Conservation (phyloP, 305 asterid genomes). For the Stenogyne calaminthoides region DNA sequence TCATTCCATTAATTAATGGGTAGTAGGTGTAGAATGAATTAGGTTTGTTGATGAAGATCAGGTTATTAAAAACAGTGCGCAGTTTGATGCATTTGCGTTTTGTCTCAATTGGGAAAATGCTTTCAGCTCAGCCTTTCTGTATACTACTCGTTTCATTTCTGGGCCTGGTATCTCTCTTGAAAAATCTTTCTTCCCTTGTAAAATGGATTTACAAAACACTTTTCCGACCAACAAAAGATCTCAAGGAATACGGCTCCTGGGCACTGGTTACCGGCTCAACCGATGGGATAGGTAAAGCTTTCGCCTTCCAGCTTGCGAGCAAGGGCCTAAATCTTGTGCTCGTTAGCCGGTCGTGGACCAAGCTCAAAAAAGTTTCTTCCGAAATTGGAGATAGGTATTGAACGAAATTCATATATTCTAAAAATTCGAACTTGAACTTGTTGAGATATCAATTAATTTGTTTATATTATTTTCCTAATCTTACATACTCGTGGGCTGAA, state of each 20-base stretch:
- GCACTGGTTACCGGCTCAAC: slow-evolving; percentile 82
- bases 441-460: no score
- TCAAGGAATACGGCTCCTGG: slow-evolving; percentile 74
- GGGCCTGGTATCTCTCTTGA: slow-evolving; percentile 49
- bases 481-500: no score
- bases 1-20: no score
- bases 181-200: slow-evolving; percentile 30
- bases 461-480: no score
- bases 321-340: slow-evolving; percentile 64
- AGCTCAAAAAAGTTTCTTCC: slow-evolving; percentile 43
- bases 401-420: background rate
- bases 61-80: no score
- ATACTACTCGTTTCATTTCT: slow-evolving; percentile 46
- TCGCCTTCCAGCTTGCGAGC: slow-evolving; percentile 67
- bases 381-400: slow-evolving; percentile 34
- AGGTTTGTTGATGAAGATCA: no score
- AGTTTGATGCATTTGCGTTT: no score
- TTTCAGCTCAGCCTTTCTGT: slow-evolving; percentile 43
- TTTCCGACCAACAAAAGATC: slow-evolving; percentile 55
- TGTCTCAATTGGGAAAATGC: slow-evolving; percentile 26
- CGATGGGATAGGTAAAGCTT: slow-evolving; percentile 80
- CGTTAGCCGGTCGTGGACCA: slow-evolving; percentile 47
- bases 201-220: slow-evolving; percentile 51
- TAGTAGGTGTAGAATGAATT: no score
- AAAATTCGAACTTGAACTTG: no score